These are phyloP conservation scores for Lentinula sp. DNA, from an alignment of 768 basidiomycete genomes.

Conservation along the genomic window DNA sequence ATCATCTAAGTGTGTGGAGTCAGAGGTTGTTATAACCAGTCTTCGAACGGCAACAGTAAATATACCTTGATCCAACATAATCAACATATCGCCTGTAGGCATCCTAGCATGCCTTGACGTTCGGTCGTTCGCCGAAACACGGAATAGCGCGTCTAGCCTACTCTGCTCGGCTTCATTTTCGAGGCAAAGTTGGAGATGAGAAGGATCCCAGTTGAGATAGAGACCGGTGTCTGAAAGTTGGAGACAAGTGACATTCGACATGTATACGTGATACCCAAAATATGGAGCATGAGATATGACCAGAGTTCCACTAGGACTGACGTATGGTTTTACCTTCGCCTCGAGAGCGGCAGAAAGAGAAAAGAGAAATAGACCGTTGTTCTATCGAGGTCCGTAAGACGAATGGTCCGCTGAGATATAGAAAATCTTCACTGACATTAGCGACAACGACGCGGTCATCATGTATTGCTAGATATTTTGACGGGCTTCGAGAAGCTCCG, in stretches of 20 bases:
- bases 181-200: neutral
- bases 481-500: slow-evolving; percentile 28
- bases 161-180: neutral
- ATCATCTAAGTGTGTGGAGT: neutral
- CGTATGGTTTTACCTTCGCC: slow-evolving; percentile 14
- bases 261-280: slow-evolving; percentile 21
- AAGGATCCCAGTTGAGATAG: slow-evolving; percentile 39
- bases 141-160: neutral
- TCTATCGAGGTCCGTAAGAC: slow-evolving; percentile 14
- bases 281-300: slow-evolving; percentile 21
- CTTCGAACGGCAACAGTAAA: neutral
- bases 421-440: slow-evolving; percentile 29
- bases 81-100: slow-evolving; percentile 1
- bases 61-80: neutral
- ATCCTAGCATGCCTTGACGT: neutral
- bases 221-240: slow-evolving; percentile 50
- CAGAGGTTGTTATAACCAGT: neutral
- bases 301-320: slow-evolving; percentile 13
- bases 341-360: slow-evolving; percentile 9
- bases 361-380: slow-evolving; percentile 19
- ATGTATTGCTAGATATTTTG: slow-evolving; percentile 46
- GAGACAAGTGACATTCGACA: slow-evolving; percentile 39
- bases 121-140: neutral
- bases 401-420: neutral
- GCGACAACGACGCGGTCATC: slow-evolving; percentile 38